phyloP scores from a whole-genome alignment of 1,139 yeast genomes.

The Diutina sp. region DNA sequence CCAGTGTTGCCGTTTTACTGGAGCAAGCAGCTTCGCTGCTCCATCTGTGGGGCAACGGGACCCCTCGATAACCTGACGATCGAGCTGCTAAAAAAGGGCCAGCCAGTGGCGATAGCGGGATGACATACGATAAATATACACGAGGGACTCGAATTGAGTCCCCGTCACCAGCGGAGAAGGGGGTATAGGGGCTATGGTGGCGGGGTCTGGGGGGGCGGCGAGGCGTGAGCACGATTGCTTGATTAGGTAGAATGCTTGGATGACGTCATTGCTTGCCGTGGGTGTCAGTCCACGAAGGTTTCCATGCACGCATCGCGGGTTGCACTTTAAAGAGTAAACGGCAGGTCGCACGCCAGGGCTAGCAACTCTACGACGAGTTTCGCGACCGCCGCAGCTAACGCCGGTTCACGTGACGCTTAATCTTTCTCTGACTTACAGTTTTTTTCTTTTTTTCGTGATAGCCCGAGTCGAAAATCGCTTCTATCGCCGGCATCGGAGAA shows the following conservation, averaged over 20 bases:
- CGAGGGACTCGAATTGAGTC: not conserved
- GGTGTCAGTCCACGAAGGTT: not conserved
- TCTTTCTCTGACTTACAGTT: no score
- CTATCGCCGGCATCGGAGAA: not conserved
- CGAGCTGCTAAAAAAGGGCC: conserved; percentile 22
- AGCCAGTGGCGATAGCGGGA: conserved; percentile 25
- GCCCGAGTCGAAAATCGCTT: not conserved
- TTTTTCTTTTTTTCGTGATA: not conserved
- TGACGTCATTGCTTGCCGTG: not conserved
- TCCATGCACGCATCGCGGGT: not conserved
- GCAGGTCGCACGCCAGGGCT: not conserved
- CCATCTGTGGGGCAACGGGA: conserved; percentile 33
- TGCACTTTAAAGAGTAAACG: not conserved
- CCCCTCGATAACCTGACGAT: conserved; percentile 19
- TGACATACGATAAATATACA: not conserved
- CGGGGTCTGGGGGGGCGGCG: not conserved
- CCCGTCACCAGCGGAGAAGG: no score
- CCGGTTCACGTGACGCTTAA: not conserved
- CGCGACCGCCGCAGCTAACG: not conserved
- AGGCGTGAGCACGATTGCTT: not conserved
- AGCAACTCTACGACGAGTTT: not conserved
- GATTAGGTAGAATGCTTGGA: not conserved
- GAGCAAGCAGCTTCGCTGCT: conserved; percentile 24
- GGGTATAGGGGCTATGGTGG: not conserved
- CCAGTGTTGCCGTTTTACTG: conserved; percentile 32